Base-by-base conservation (phyloP, 768 basidiomycete genomes). In the Filobasidium wieringae region DNA sequence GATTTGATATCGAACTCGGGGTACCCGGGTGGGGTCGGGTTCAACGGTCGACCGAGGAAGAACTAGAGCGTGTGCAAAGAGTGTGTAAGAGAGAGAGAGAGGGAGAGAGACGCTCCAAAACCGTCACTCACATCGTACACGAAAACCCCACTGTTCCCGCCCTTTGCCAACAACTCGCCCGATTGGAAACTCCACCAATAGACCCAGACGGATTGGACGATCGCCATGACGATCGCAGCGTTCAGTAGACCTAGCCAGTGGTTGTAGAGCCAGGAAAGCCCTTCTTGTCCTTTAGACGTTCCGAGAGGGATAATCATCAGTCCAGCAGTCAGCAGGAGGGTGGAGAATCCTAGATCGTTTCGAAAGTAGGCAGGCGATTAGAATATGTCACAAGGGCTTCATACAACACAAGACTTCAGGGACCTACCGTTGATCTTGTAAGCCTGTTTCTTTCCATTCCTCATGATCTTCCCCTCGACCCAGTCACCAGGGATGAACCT, bases 341-440 rank as follows among this genome's bases (percentile, higher is more conserved):
- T 96, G 0, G 87, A 80, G 72, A 95, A 87, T 1, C 87, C 93
- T 96, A 63, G 4, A 34, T 6, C 12, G 2, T 7, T 11, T 11
- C 24, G 45, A n/a, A n/a, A n/a, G n/a, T n/a, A 50, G 12, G 53
- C 49, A 52, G 34, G 19, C 4, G 33, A 43, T 51, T n/a, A 51
- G 24, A 24, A 39, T 7, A 7, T 22, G n/a, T 12, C 19, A 22
- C 5, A 7, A 17, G 15, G 55, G n/a, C 31, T n/a, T 32, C 29
- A 31, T 4, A 19, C 40, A 30, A 19, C 30, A 30, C 8, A 24
- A 19, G 4, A 39, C 36, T 24, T 32, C 7, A 9, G 45, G 14
- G 24, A 73, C 80, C 65, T 68, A 91, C 92, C 92, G 76, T 99
- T 97, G 59, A 95, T 89, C 77, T 88, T 96, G 79, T 99, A 99